phyloP scores from a whole-genome alignment of 176 grass and related monocot genomes.

The Thalia dealbata region DNA sequence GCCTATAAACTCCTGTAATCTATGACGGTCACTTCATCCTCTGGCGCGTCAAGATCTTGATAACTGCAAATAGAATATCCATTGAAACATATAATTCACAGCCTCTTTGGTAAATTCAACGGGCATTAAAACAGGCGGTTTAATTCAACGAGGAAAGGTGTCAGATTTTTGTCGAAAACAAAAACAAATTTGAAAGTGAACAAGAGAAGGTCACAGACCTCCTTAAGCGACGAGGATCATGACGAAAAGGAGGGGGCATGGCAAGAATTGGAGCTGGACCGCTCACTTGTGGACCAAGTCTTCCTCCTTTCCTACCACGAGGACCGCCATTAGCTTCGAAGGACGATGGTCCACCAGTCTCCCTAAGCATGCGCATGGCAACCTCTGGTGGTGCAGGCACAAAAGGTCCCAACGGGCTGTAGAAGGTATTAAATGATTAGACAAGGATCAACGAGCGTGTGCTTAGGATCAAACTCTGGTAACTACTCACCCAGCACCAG shows the following conservation, averaged over 20 bases:
- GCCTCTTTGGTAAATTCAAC: too few species aligned
- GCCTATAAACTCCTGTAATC: conserved; percentile 97
- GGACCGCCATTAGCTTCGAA: conserved; percentile 55
- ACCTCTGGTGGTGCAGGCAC: conserved; percentile 97
- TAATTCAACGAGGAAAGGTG: neutral
- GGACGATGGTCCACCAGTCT: conserved; percentile 43
- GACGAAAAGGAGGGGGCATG: conserved; percentile 73
- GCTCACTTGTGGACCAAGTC: conserved; percentile 50
- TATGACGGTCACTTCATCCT: conserved; percentile 96
- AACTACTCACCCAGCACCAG: conserved; percentile 66
- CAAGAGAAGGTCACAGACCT: conserved; percentile 34
- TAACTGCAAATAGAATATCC: conserved; percentile 39
- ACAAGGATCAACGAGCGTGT: neutral
- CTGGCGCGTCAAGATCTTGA: conserved; percentile 91
- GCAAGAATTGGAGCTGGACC: conserved; percentile 50
- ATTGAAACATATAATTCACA: neutral
- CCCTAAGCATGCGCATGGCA: conserved; percentile 95
- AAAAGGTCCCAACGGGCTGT: conserved; percentile 92
- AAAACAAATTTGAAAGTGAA: neutral
- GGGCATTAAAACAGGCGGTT: too few species aligned
- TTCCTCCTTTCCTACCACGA: conserved; percentile 46
- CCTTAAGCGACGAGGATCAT: conserved; percentile 81
- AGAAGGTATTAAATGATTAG: neutral
- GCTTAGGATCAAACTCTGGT: neutral
- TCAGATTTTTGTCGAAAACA: neutral